Evolutionary conservation across 164 flowering plant species (phyloP).

Genomic region (Echeveria elegans): DNA sequence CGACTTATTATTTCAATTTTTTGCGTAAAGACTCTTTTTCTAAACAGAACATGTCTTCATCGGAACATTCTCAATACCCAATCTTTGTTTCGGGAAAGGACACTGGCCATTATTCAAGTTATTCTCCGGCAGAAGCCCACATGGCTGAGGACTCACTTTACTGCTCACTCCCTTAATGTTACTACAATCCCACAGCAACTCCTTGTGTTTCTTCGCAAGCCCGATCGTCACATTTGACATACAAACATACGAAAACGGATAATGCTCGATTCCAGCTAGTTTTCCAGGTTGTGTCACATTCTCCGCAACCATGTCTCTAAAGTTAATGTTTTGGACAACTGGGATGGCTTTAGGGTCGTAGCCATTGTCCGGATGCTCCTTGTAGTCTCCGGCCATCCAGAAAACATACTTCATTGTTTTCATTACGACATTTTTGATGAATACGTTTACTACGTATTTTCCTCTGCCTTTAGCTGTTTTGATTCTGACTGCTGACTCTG

Average conservation of each 20-base stretch:
- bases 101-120: background rate
- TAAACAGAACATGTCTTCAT: slow-evolving; percentile 30
- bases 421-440: slow-evolving; percentile 7
- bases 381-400: slow-evolving; percentile 10
- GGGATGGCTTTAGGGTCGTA: slow-evolving; percentile 10
- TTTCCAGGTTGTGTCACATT: slow-evolving; percentile 13
- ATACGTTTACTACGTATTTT: slow-evolving; percentile 13
- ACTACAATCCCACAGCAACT: slow-evolving; percentile 13
- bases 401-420: slow-evolving; percentile 14
- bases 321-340: slow-evolving; percentile 9
- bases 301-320: slow-evolving; percentile 14
- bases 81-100: slow-evolving; percentile 3
- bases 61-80: slow-evolving; percentile 26
- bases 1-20: too few species aligned
- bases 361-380: slow-evolving; percentile 1
- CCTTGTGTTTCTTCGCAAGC: slow-evolving; percentile 7
- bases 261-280: slow-evolving; percentile 6
- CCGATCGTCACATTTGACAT: slow-evolving; percentile 14
- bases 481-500: slow-evolving; percentile 12
- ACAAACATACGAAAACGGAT: slow-evolving; percentile 12
- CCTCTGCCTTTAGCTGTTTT: slow-evolving; percentile 15
- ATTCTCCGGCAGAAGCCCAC: slow-evolving; percentile 7
- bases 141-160: slow-evolving; percentile 11
- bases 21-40: too few species aligned
- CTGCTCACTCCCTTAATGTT: slow-evolving; percentile 12